Evolutionary conservation across 2,329 filamentous ascomycete species (phyloP), one percentile per base, ranked within the genome.

Genomic region (Epichloe scottii): DNA sequence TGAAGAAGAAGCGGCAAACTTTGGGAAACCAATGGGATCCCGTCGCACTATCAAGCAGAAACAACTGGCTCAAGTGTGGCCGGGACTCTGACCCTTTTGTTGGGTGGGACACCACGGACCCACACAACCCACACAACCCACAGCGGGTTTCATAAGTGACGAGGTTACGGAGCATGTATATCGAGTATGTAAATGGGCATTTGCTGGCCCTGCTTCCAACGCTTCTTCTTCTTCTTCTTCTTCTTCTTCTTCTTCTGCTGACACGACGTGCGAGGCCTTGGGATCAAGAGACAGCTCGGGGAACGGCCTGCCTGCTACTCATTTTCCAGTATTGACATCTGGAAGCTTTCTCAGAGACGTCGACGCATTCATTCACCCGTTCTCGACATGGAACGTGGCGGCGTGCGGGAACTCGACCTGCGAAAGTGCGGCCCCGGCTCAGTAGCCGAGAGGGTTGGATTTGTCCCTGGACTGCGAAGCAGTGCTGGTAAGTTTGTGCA

Each of bases 401-500:
- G 62, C 53, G 66, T 75, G 59, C 67, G 70, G 57, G 73, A 77
- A 68, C 70, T 77, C 56, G 70, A 78, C 58, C 62, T 79, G 58
- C 72, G 71, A 55, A 65, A 68, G 50, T 73, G 68, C 54, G 66
- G 71, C 51, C 66, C 70, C 43, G 71, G 68, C 56, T 72, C 73
- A 47, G 70, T 79, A 56, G 71, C 72, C 51, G 74, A 78, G 62
- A 71, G 71, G 58, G 71, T 81, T 64, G 79, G 75, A 61, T 68
- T 73, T 40, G 72, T 82, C 41, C 78, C 78, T 3, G 78, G 72
- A 34, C 66, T 82, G 50, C 79, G 75, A 61, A 79, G 77, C 55
- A 81, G 78, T 62, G 74, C 78, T 62, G 78, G 78, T 82, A 64
- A 75, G 78, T 37, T 48, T 42, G 3, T 17, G 3, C 38, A n/a